Conservation (phyloP, 805 yeast genomes). For the Cyberlindnera mississippiensis region DNA sequence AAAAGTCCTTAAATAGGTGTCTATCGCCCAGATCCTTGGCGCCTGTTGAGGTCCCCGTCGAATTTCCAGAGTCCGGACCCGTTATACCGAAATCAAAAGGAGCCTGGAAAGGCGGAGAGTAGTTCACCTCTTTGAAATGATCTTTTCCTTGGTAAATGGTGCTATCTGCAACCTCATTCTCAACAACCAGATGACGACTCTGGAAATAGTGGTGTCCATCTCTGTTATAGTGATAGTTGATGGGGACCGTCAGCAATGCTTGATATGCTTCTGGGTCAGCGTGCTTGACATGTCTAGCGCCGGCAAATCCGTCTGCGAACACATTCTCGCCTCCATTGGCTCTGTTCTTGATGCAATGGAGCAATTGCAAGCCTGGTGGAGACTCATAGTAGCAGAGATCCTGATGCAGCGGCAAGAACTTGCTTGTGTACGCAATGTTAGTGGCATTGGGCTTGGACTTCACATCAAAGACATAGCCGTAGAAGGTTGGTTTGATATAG, state of each 20-base stretch:
- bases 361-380: constrained; percentile 73
- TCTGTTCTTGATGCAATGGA: constrained; percentile 53
- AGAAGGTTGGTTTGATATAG: constrained; percentile 65
- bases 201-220: constrained; percentile 59
- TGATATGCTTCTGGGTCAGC: constrained; percentile 58
- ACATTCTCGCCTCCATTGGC: constrained; percentile 64
- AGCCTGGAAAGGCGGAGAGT: constrained; percentile 82
- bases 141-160: constrained; percentile 19
- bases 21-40: constrained; percentile 38
- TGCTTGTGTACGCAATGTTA: constrained; percentile 66
- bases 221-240: constrained; percentile 65
- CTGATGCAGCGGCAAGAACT: constrained; percentile 69
- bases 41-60: constrained; percentile 25
- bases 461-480: constrained; percentile 70
- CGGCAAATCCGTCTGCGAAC: constrained; percentile 67
- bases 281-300: constrained; percentile 52
- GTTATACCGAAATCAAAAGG: constrained; percentile 61
- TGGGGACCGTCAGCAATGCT: constrained; percentile 58
- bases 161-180: constrained; percentile 33
- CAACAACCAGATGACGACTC: constrained; percentile 59
- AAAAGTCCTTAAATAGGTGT: constrained; percentile 47
- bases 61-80: constrained; percentile 19
- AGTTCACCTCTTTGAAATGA: constrained; percentile 55
- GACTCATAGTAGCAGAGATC: constrained; percentile 74
- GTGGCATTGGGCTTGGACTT: constrained; percentile 48